Conservation (phyloP, 164 flowering plant species). For the Malania oleifera region DNA sequence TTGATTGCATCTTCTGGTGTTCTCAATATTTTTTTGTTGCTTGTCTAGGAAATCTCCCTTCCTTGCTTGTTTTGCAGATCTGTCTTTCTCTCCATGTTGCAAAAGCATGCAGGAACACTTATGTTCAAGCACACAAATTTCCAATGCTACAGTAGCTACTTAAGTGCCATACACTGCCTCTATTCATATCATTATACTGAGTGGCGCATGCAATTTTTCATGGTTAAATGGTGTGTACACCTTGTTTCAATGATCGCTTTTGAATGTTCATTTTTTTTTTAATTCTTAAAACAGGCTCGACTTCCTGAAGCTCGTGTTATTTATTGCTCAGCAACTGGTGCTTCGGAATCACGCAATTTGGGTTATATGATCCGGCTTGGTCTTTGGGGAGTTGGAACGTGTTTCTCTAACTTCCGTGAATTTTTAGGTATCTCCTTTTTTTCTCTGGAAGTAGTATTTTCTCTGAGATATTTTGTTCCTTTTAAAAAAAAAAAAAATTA, state of each 20-base stretch:
- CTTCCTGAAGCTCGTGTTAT: constrained; percentile 94
- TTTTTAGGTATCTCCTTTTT: constrained; percentile 54
- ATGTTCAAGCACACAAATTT: not conserved
- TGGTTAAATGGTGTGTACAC: not conserved
- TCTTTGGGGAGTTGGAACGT: constrained; percentile 95
- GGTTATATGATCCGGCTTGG: constrained; percentile 99
- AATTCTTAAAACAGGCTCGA: constrained; percentile 51
- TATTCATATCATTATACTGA: not conserved
- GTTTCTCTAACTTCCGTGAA: constrained; percentile 62
- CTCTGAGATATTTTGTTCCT: too few species aligned
- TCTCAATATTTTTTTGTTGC: too few species aligned
- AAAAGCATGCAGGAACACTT: too few species aligned
- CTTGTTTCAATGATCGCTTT: not conserved
- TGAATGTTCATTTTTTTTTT: not conserved
- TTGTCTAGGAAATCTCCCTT: too few species aligned
- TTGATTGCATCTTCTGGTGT: too few species aligned
- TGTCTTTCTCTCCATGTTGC: too few species aligned
- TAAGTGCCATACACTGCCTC: not conserved
- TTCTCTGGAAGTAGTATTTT: not conserved
- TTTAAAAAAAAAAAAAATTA: too few species aligned
- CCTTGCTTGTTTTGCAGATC: too few species aligned
- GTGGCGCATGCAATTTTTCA: not conserved
- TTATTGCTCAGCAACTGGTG: constrained; percentile 99
- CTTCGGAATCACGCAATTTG: constrained; percentile 97
- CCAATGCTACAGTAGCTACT: not conserved